Evolutionary conservation across 2,329 filamentous ascomycete genomes (phyloP).

Genomic region (Xylariaceae sp.): DNA sequence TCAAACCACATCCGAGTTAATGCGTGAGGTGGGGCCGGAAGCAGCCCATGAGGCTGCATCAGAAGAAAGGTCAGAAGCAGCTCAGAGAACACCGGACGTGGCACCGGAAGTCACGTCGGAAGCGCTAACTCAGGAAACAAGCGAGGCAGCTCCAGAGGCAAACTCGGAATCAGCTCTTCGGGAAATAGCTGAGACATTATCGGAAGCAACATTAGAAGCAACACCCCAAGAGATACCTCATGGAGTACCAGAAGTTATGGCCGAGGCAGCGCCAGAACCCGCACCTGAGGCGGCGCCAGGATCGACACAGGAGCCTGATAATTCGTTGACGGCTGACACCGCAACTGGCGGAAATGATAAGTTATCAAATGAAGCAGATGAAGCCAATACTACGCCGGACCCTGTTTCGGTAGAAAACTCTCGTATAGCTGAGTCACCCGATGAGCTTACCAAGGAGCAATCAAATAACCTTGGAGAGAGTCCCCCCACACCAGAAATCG

Average conservation of each 20-base stretch:
- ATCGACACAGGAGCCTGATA: slow-evolving; percentile 1
- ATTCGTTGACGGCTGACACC: not conserved
- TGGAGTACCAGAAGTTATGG: not conserved
- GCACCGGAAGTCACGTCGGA: not conserved
- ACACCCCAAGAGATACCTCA: not conserved
- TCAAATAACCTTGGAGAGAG: not conserved
- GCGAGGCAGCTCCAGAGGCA: not conserved
- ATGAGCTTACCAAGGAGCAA: slow-evolving; percentile 1
- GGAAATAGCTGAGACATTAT: not conserved
- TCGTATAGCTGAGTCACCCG: slow-evolving; percentile 1
- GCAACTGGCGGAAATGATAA: slow-evolving; percentile 1
- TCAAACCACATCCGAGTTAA: no score
- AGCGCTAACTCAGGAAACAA: not conserved
- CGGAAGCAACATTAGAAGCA: not conserved
- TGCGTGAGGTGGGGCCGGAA: not conserved
- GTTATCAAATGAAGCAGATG: slow-evolving; percentile 8
- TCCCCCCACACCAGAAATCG: slow-evolving; percentile 2
- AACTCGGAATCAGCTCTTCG: not conserved
- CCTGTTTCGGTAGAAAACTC: slow-evolving; percentile 1
- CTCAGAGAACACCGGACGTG: not conserved
- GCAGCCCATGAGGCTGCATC: not conserved
- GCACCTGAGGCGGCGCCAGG: slow-evolving; percentile 2
- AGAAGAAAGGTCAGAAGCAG: not conserved
- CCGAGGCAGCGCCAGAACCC: not conserved
- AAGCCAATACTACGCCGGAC: slow-evolving; percentile 5